Conservation (phyloP, 306 rosid species). For the Gastrolobium bilobum region DNA sequence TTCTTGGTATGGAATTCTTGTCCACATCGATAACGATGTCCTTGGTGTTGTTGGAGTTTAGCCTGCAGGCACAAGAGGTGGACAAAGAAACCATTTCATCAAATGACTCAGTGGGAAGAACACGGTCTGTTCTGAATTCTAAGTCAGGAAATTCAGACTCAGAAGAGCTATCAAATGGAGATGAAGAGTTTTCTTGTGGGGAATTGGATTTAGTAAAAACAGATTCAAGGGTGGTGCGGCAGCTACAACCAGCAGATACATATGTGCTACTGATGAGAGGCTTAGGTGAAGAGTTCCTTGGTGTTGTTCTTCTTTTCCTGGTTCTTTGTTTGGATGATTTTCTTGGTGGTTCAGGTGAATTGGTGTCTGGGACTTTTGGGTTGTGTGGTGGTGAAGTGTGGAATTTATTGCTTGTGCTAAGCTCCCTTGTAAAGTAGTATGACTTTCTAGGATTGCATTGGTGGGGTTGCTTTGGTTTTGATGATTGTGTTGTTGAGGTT, state of each 20-base stretch:
- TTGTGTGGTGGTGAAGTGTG: slow-evolving; percentile 46
- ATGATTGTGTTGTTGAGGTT: slow-evolving; percentile 44
- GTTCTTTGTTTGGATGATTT: slow-evolving; percentile 58
- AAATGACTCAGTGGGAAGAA: slow-evolving; percentile 60
- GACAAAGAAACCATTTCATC: slow-evolving; percentile 55
- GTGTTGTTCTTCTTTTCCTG: slow-evolving; percentile 45
- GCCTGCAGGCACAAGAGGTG: slow-evolving; percentile 42
- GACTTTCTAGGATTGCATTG: slow-evolving; percentile 72
- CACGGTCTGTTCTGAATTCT: slow-evolving; percentile 68
- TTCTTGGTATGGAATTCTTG: slow-evolving; percentile 50
- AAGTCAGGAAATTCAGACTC: slow-evolving; percentile 54
- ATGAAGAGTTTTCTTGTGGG: slow-evolving; percentile 55
- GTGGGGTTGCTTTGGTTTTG: slow-evolving; percentile 52
- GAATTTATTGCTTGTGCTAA: slow-evolving; percentile 33
- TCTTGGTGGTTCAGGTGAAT: slow-evolving; percentile 56
- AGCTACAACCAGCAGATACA: slow-evolving; percentile 61
- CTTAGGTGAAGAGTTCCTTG: slow-evolving; percentile 46
- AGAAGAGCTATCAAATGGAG: slow-evolving; percentile 55
- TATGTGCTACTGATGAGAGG: slow-evolving; percentile 41
- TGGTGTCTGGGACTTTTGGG: slow-evolving; percentile 20
- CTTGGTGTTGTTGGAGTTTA: slow-evolving; percentile 30
- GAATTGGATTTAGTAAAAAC: slow-evolving; percentile 69
- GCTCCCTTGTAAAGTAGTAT: slow-evolving; percentile 79
- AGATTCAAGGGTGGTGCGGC: slow-evolving; percentile 62
- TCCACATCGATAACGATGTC: slow-evolving; percentile 71